Base-by-base conservation (phyloP, 1,284 basidiomycete species). In the Bondarzewia mesenterica region DNA sequence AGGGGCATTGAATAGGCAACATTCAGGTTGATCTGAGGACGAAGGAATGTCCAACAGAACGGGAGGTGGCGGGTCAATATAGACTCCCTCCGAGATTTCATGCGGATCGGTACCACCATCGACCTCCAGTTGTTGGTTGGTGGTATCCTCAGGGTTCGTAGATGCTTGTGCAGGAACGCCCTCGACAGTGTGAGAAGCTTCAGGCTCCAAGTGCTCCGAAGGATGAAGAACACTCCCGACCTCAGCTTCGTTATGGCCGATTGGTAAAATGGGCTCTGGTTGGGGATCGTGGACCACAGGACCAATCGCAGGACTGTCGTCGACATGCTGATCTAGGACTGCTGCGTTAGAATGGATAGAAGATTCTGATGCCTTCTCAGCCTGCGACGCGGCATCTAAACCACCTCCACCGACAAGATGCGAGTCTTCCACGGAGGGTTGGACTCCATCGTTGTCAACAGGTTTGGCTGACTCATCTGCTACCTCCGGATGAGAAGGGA, bases 21-120 rank as follows among this genome's bases (percentile, higher is more conserved):
- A 71, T 36, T 72, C 66, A 32, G 67, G 57, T 25, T 67, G 65
- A 40, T 72, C 70, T 36, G 66, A 60, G 46, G 68, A 63, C 48
- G 65, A 58, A 23, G 61, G 54, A 18, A 85, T 57, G 16, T 77
- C 73, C 26, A 88, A 59, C 40, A 85, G 65, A 41, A 88, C 80
- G 20, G 80, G 68, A 15, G 85, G 84, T 42, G 85, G 85, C n/a
- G 82, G 81, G 50, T 87, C 84, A 48, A 85, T 83, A 58, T 79
- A 82, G 42, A 83, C 76, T 23, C 75, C 83, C 54, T 84, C 84
- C 8, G 78, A 80, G 43, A 82, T 79, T 60, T 82, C 79, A 57
- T 81, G 78, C 7, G 79, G 78, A 61, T 84, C 77, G 26, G 50
- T 52, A 6, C 47, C 39, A 15, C 45, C 51, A 47, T 44, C 35